Base-by-base conservation (phyloP, 2,329 filamentous ascomycete genomes). In the Pleomassaria siparia region DNA sequence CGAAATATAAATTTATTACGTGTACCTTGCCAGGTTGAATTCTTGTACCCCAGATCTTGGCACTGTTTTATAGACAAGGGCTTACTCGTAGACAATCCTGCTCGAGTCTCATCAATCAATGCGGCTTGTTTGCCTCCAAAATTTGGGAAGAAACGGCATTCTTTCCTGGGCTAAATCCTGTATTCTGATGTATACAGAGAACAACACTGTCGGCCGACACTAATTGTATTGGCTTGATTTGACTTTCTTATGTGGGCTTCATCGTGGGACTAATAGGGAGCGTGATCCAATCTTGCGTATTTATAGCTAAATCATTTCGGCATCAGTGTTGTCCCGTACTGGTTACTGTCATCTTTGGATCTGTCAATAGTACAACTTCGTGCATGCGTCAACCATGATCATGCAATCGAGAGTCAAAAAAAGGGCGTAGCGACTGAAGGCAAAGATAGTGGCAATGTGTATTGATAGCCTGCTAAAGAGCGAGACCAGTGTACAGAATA, bases 41-140 rank as follows among this genome's bases (percentile, higher is more conserved):
- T 44, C 21, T 39, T 50, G 50, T 36, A 53, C 50, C 50, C 50
- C 50, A 47, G 37, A 40, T 40, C 25, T 29, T 40, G 22, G 37
- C 22, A 29, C 12, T 9, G 13, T 40, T 44, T 51, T 46, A 51
- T 25, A 42, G 49, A 13, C 20, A 15, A 10, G 13, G 13, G 3
- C 20, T n/a, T n/a, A n/a, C n/a, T n/a, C n/a, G n/a, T n/a, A n/a
- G n/a, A n/a, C n/a, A n/a, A n/a, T n/a, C n/a, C n/a, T n/a, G n/a
- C n/a, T n/a, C n/a, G 35, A 24, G 6, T 18, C 35, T n/a, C 29
- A 11, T 30, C 29, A 30, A 30, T 30, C 12, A 37, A 37, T 37
- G 35, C 18, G 24, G 35, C 35, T 37, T 22, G 24, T 22, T 3
- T 37, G 20, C 18, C 32, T 24, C 20, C 18, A 37, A 37, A 22